Base-by-base conservation (phyloP, 495 filamentous ascomycete species). In the Penicillium parvum region DNA sequence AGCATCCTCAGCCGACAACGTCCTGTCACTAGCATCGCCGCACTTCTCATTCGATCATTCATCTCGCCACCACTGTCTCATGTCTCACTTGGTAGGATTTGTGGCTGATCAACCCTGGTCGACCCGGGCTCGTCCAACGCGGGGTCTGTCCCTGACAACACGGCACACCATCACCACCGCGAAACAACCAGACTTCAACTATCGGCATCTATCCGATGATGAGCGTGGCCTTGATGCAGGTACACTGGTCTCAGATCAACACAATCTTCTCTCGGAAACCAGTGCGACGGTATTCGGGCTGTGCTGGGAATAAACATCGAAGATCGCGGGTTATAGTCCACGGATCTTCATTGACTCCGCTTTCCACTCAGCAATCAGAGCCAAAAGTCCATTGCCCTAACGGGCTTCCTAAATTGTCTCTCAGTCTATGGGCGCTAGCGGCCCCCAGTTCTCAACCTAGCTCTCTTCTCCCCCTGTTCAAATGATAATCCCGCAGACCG, bases 51-150 rank as follows among this genome's bases (percentile, higher is more conserved):
- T n/a, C n/a, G n/a, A n/a, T n/a, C n/a, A n/a, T 22, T 23, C 9
- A 7, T 38, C 20, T 10, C 29, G 18, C 37, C 47, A 28, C 47
- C 35, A 39, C 28, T n/a, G n/a, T n/a, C n/a, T n/a, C 40, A 46
- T 54, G 51, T 54, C 51, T 54, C 51, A 54, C 51, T 47, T 40
- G 30, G 14, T 36, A 21, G 46, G 32, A 35, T 25, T 16, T 12
- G 30, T 35, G 45, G 38, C 41, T 40, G 20, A 14, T 22, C 33
- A 15, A 6, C 7, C 39, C 33, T 27, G 28, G 15, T 3, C 18
- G 32, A 43, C 27, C 32, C 16, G 15, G 32, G 16, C 21, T 9
- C 18, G 14, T 9, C 22, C 21, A 10, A 15, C 16, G 11, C 16
- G 30, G 17, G 14, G 18, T 17, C n/a, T n/a, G 37, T 22, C 19